Evolutionary conservation across 2,329 filamentous ascomycete species (phyloP).

Genomic region (Arthrobotrys pseudoclavata): DNA sequence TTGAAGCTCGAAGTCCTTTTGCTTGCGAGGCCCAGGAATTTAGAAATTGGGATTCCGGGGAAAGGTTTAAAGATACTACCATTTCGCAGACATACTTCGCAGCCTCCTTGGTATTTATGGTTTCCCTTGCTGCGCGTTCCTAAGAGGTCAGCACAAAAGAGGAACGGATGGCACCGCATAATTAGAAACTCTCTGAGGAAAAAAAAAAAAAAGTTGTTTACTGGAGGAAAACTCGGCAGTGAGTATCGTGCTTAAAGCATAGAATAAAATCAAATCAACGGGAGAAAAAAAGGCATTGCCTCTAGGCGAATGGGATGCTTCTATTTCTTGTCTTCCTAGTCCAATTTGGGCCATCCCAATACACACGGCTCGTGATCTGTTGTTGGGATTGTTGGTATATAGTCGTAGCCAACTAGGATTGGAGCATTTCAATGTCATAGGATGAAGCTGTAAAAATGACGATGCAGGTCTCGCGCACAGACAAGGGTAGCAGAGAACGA

Average conservation of each 20-base stretch:
- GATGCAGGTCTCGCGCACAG: slow-evolving; percentile 43
- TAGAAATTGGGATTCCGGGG: slow-evolving; percentile 13
- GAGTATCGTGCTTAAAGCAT: not conserved
- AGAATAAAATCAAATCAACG: not conserved
- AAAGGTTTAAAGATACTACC: slow-evolving; percentile 5
- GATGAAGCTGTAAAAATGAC: slow-evolving; percentile 13
- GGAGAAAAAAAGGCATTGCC: not conserved
- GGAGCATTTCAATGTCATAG: slow-evolving; percentile 1
- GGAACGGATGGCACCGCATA: not conserved
- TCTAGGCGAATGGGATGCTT: slow-evolving; percentile 15
- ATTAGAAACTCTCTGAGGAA: not conserved
- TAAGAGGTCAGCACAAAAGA: not conserved
- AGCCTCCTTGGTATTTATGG: slow-evolving; percentile 40
- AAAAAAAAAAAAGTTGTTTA: not conserved
- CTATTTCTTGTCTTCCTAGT: slow-evolving; percentile 8
- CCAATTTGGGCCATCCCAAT: slow-evolving; percentile 46
- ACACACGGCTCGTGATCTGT: slow-evolving; percentile 54
- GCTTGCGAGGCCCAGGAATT: slow-evolving; percentile 22
- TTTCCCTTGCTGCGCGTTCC: slow-evolving; percentile 25
- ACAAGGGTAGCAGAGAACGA: slow-evolving; percentile 1
- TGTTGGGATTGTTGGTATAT: slow-evolving; percentile 51
- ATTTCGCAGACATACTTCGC: slow-evolving; percentile 35
- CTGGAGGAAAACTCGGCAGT: not conserved
- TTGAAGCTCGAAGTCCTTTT: slow-evolving; percentile 8
- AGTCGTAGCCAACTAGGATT: slow-evolving; percentile 30